Evolutionary conservation across 306 rosid genomes (phyloP), one percentile per base, ranked within the genome.

Genomic region (Rubus parviflorus): DNA sequence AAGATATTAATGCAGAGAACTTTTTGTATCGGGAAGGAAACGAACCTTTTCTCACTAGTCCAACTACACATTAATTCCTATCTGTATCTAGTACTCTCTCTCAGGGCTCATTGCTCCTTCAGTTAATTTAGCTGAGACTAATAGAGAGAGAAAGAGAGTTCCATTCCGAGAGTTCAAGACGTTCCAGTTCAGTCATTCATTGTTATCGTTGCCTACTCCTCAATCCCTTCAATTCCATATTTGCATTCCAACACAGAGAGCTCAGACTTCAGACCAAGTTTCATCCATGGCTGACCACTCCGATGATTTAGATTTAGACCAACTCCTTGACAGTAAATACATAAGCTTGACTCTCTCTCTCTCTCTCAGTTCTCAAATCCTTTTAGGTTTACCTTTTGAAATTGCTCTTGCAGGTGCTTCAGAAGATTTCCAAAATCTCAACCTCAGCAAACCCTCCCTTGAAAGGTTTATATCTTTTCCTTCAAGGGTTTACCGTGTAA

Each of bases 341-440:
- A 6, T 0, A 38, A 64, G 47, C 47, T 64, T 64, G 17, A 8
- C 46, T 40, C 8, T 19, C 30, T 3, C 68, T 49, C 46, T 16
- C 17, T 20, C 67, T 81, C 23, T 51, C 38, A 58, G 6, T 41
- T 25, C 20, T 75, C 46, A 16, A 8, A 11, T 16, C 65, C 60
- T n/a, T 75, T n/a, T 47, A n/a, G 17, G 63, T 83, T 58, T 60
- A 51, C 46, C 68, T 49, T 60, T 35, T 83, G 30, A 25, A 25
- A 25, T 25, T 46, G 17, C 53, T 57, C 40, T 77, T 77, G 79
- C 90, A 94, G 98, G 98, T 86, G 97, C 98, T 69, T 90, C 92
- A 81, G 97, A 95, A 75, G 97, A 95, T 85, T 95, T 95, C 78
- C 90, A 92, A 51, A 86, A 71, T 85, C 87, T 95, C 79, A 83